Base-by-base conservation (phyloP, 2,329 filamentous ascomycete genomes). In the Westerdykella ornata region DNA sequence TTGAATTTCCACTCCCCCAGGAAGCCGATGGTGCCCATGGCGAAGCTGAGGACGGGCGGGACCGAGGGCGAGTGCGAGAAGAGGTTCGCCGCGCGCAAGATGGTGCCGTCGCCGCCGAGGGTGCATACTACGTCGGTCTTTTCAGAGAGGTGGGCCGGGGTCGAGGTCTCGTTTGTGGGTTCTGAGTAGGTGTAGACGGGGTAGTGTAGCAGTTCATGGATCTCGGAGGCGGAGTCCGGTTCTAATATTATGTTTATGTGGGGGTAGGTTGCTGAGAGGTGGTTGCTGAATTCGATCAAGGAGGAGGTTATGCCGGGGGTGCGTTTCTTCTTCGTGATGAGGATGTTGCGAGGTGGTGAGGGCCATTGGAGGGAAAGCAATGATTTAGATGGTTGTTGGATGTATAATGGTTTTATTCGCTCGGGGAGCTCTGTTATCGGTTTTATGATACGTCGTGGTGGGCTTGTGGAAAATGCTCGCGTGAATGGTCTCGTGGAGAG, bases 11-110 rank as follows among this genome's bases (percentile, higher is more conserved):
- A 98, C 67, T 97, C 90, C 13, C 90, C 89, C 6, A 98, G 70
- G 53, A 98, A 98, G 0, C 92, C 92, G 1, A 98, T 72, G 0
- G 90, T 94, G 5, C 92, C 92, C 87, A 98, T 96, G 62, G 88
- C 94, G 61, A 98, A 98, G 1, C 87, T 88, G 6, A 98, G 72
- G 26, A 98, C 85, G 0, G 92, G 92, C 0, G 92, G 92, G 0
- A 98, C 90, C 33, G 81, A 80, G 2, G 77, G 74, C 34, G 85
- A 81, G 29, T 86, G 83, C 44, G 88, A 88, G 68, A 94, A 97
- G 4, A 96, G 75, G 40, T 85, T 89, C 2, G 87, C 84, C 0
- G 88, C 88, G 45, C 86, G 85, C 35, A 95, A 68, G 40, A 95
- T 90, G 2, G 88, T 95, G 46, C 88, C 88, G 64, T 98, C 92